Base-by-base conservation (phyloP, 345 rosid species). In the Theobroma cacao region DNA sequence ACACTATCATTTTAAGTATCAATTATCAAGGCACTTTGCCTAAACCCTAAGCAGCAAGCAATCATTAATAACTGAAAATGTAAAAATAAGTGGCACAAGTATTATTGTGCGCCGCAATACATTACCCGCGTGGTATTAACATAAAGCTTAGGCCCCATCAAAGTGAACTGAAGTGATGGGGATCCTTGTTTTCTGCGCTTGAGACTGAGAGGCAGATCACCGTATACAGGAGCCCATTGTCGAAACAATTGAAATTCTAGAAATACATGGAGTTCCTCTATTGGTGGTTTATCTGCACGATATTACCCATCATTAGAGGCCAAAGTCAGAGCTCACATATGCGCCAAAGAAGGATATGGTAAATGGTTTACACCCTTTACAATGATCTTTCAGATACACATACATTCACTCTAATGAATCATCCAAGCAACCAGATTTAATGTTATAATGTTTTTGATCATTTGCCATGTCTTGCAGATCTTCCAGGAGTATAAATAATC, bases 161-260 rank as follows among this genome's bases (percentile, higher is more conserved):
- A 79, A 85, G 88, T 83, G 83, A 96, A 94, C 81, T 91, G 90
- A 82, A 96, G 97, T 26, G 91, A 87, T 0, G 99, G 97, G 52
- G 94, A 82, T 53, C 87, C 80, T 67, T 89, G 92, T 77, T 87
- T 96, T 74, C 86, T 82, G 80, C 85, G 87, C 85, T 87, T 88
- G 56, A 88, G 94, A 58, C 93, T 87, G 56, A 96, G 97, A 79
- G 98, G 97, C 63, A 94, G 94, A 78, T 96, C 97, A 36, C 95
- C 85, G n/a, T 92, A 96, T 26, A 91, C 87, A 0, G 99, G 99
- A 77, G 98, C 98, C 99, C 99, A 96, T 75, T 92, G 93, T 78
- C 97, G 92, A 77, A 97, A 97, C 76, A 96, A 85, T 79, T 96
- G 99, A 84, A 96, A 96, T 80, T 96, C 99, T 20, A 96, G 89